Evolutionary conservation across 345 rosid genomes (phyloP).

Genomic region (Rhodamnia rubescens): DNA sequence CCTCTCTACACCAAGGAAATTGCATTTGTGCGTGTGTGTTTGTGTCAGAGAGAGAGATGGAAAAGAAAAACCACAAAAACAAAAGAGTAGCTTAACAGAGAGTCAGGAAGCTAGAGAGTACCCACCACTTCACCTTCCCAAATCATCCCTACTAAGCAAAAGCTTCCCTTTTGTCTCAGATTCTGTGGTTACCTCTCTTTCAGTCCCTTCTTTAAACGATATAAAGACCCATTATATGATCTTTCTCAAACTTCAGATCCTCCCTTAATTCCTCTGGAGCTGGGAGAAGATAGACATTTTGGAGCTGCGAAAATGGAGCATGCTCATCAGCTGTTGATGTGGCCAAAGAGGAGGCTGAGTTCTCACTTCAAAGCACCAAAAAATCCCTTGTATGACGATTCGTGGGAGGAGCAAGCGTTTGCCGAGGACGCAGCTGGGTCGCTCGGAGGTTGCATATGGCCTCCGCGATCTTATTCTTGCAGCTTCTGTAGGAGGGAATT

Average conservation of each 20-base stretch:
- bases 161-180: neutral
- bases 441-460: slow-evolving; percentile 60
- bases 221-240: neutral
- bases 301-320: slow-evolving; percentile 20
- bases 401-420: slow-evolving; percentile 92
- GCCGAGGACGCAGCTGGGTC: slow-evolving; percentile 70
- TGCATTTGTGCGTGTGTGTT: neutral
- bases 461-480: slow-evolving; percentile 87
- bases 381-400: slow-evolving; percentile 26
- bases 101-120: slow-evolving; percentile 28
- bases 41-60: neutral
- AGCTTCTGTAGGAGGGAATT: slow-evolving; percentile 81
- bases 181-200: neutral
- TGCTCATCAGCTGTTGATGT: slow-evolving; percentile 32
- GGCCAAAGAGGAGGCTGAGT: slow-evolving; percentile 29
- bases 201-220: neutral
- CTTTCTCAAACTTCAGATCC: neutral
- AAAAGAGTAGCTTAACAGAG: slow-evolving; percentile 9
- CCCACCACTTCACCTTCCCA: slow-evolving; percentile 32
- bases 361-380: slow-evolving; percentile 20
- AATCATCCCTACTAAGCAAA: slow-evolving; percentile 7
- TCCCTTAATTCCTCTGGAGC: neutral
- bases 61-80: slow-evolving; percentile 5
- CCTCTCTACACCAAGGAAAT: neutral
- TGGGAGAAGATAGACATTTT: neutral